Evolutionary conservation across 2,329 filamentous ascomycete genomes (phyloP), one percentile per base, ranked within the genome.

Genomic region (Orbilia brochopaga): DNA sequence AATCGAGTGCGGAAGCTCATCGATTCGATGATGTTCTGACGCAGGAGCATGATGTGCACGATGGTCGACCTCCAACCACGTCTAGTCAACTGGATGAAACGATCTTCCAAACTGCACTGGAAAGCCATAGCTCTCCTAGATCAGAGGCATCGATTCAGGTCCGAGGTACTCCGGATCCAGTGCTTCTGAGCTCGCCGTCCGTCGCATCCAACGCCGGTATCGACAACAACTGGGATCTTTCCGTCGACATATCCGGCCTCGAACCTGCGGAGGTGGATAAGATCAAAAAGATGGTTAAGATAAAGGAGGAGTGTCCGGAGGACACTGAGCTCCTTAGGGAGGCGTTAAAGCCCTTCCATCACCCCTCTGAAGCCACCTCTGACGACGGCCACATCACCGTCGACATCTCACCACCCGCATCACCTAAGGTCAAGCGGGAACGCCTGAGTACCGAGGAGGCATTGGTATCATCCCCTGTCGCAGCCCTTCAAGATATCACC

Each of bases 281-380:
- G 15, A 53, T 70, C 32, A 48, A 54, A 3, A 5, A 70, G 44
- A 64, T 64, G 66, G 42, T 60, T n/a, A 70, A 70, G 30, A 21
- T 70, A 17, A 70, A 70, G 15, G 27, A 64, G 23, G 66, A 70
- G n/a, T 70, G 60, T 42, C 59, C 58, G n/a, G 59, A 64, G 7
- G 60, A 70, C 24, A 35, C 66, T 7, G 59, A 64, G 24, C 13
- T 70, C 4, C 66, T 70, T 27, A 35, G 60, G 15, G 59, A 70
- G 17, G 46, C 37, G 3, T 23, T 70, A 19, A 70, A 32, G 32
- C 66, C 66, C 4, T 64, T 59, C 17, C 66, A 70, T 21, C 66
- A 70, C 37, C 66, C 66, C 1, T 23, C 54, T 5, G 59, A 70
- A 17, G 23, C 17, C 27, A 10, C 7, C 13, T n/a, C 13, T 21